Percentiles rank a stretch among this genome's conserved stretches.
Evolutionary conservation across 2,329 filamentous ascomycete species (phyloP).

Genomic region (Talaromyces islandicus): DNA sequence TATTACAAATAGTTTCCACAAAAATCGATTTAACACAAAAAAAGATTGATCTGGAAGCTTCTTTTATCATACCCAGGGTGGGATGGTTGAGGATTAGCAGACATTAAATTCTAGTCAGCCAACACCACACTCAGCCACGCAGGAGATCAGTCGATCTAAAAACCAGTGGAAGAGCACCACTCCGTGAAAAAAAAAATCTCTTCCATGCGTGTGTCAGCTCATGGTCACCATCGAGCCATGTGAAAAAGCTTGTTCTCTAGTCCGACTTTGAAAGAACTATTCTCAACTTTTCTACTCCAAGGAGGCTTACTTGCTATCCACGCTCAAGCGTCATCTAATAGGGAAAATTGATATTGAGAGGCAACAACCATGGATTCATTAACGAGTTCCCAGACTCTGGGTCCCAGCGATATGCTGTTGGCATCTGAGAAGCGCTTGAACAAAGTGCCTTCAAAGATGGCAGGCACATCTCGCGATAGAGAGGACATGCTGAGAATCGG

Average conservation of each 20-base stretch:
- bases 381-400: neutral
- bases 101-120: neutral
- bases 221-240: neutral
- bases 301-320: neutral
- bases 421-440: neutral
- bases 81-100: neutral
- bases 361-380: neutral
- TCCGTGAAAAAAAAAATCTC: neutral
- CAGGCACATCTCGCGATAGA: slow-evolving; percentile 1
- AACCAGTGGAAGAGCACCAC: neutral
- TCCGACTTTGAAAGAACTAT: neutral
- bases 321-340: neutral
- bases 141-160: neutral
- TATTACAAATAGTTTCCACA: neutral
- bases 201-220: neutral
- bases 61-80: neutral
- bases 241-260: neutral
- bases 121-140: neutral
- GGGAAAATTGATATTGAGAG: neutral
- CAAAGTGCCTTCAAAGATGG: neutral
- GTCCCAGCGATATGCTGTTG: neutral
- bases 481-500: neutral
- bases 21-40: neutral
- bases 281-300: neutral
- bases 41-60: neutral